Conservation (phyloP, 2,329 filamentous ascomycete species). For the Acarospora socialis region DNA sequence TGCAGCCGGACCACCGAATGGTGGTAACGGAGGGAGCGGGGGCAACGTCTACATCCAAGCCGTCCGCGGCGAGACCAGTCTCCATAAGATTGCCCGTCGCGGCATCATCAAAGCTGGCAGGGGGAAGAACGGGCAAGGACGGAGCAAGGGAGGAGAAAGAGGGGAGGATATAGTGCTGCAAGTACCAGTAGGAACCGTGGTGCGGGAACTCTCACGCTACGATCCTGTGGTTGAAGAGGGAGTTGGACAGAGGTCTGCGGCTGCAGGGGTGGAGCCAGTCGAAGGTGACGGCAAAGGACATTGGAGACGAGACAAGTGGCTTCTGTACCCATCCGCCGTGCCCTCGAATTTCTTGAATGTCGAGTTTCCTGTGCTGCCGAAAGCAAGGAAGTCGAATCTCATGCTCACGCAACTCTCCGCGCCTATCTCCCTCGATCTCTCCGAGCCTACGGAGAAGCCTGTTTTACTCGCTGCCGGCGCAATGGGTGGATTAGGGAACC, state of each 20-base stretch:
- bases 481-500: slow-evolving; percentile 81
- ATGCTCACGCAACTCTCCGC: slow-evolving; percentile 54
- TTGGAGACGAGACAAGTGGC: slow-evolving; percentile 56
- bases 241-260: slow-evolving; percentile 24
- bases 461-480: slow-evolving; percentile 78
- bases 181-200: slow-evolving; percentile 83
- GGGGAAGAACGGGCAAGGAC: slow-evolving; percentile 34
- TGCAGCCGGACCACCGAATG: slow-evolving; percentile 78
- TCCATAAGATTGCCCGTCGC: slow-evolving; percentile 77
- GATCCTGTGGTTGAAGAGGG: slow-evolving; percentile 65
- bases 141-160: slow-evolving; percentile 48
- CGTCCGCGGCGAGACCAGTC: slow-evolving; percentile 73
- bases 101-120: slow-evolving; percentile 41
- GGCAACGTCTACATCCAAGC: slow-evolving; percentile 93
- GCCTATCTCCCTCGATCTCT: slow-evolving; percentile 60
- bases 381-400: slow-evolving; percentile 41
- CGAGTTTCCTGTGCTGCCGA: slow-evolving; percentile 43
- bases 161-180: slow-evolving; percentile 79
- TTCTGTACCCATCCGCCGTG: slow-evolving; percentile 69
- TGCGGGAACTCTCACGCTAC: slow-evolving; percentile 64
- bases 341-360: slow-evolving; percentile 52
- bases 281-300: slow-evolving; percentile 22
- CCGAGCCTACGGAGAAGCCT: slow-evolving; percentile 63
- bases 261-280: slow-evolving; percentile 25
- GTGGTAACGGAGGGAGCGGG: slow-evolving; percentile 82